phyloP scores from a whole-genome alignment of 805 yeast genomes.

The Lachancea nothofagi region DNA sequence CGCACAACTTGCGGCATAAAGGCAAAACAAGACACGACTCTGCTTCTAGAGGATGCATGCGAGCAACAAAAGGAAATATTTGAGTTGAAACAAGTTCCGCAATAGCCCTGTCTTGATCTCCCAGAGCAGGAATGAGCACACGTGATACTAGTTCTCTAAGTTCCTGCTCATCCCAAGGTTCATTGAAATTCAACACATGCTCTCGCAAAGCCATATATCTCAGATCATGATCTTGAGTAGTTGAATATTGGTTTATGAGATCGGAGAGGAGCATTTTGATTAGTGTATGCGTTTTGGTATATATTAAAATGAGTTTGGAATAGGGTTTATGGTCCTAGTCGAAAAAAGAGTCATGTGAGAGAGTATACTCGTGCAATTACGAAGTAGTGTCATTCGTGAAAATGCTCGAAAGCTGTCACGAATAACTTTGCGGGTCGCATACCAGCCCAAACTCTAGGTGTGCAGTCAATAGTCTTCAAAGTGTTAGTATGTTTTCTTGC shows the following conservation, averaged over 20 bases:
- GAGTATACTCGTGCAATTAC: too few relatives aligned
- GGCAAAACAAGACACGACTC: constrained; percentile 11
- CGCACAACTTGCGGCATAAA: constrained; percentile 9
- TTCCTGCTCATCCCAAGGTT: constrained; percentile 60
- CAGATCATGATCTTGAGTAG: constrained; percentile 24
- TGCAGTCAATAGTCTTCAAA: too few relatives aligned
- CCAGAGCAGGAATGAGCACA: constrained; percentile 22
- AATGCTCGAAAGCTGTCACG: too few relatives aligned
- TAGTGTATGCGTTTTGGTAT: too few relatives aligned
- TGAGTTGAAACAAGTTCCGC: constrained; percentile 39
- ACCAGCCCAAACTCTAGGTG: too few relatives aligned
- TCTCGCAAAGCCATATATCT: constrained; percentile 70
- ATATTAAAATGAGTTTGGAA: too few relatives aligned
- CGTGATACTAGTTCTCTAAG: constrained; percentile 20
- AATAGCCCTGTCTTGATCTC: constrained; percentile 46
- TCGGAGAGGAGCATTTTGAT: too few relatives aligned
- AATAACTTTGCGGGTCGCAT: too few relatives aligned
- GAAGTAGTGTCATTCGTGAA: too few relatives aligned
- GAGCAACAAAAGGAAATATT: constrained; percentile 41
- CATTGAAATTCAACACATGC: constrained; percentile 63
- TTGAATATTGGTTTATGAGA: constrained; percentile 15
- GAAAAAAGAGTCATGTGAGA: too few relatives aligned
- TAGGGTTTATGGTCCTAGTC: too few relatives aligned
- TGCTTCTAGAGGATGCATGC: not conserved
- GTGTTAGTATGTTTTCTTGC: too few relatives aligned